Conservation (phyloP, 441 rosid species). For the Erodium trifolium region DNA sequence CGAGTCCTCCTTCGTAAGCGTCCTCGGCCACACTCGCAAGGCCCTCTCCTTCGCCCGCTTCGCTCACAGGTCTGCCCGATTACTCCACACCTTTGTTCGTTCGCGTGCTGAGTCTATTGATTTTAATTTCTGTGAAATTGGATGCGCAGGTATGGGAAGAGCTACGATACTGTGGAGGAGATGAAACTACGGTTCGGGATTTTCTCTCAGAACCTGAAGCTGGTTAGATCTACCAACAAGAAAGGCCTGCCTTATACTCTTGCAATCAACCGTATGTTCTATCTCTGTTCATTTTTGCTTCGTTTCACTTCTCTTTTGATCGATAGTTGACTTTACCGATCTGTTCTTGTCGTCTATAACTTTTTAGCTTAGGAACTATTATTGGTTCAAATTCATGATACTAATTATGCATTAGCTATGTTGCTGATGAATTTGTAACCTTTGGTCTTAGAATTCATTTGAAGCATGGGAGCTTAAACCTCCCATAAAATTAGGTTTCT, state of each 20-base stretch:
- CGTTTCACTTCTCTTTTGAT: background rate
- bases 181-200: constrained; percentile 57
- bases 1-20: constrained; percentile 48
- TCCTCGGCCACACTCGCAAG: constrained; percentile 59
- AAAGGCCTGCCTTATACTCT: constrained; percentile 60
- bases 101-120: background rate
- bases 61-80: constrained; percentile 48
- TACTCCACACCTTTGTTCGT: background rate
- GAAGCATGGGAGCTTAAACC: background rate
- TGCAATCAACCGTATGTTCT: constrained; percentile 50
- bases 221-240: constrained; percentile 65
- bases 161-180: constrained; percentile 58
- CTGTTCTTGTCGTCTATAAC: background rate
- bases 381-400: background rate
- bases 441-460: background rate
- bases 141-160: constrained; percentile 50
- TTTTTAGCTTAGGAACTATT: background rate
- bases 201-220: constrained; percentile 60
- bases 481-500: too few species aligned
- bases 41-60: constrained; percentile 75
- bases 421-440: background rate
- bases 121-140: background rate
- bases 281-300: background rate
- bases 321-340: constrained; percentile 2
- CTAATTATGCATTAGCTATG: background rate